Base-by-base conservation (phyloP, 2,329 filamentous ascomycete genomes). In the Xylariaceae sp. region DNA sequence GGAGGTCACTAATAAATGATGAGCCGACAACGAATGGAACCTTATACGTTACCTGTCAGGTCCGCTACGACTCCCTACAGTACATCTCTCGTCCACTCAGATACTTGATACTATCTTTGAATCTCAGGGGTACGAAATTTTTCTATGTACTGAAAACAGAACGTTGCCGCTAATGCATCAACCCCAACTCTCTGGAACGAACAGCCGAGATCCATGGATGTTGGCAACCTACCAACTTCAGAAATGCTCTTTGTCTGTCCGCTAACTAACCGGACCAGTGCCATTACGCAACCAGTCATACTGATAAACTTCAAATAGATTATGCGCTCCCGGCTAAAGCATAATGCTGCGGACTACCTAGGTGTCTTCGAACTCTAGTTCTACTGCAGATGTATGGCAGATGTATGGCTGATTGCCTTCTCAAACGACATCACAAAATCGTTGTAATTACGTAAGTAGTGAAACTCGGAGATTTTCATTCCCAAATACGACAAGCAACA, bases 1-100 rank as follows among this genome's bases (percentile, higher is more conserved):
- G 49, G 20, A 57, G 52, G 45, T 52, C 50, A n/a, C n/a, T n/a
- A 52, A 52, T 23, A 56, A 37, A 56, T 20, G 47, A 21, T 21
- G 41, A 44, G 20, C 20, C 41, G 40, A 45, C 44, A 62, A 42
- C 60, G 52, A 62, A 60, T 62, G 20, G 57, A 60, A 56, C n/a
- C n/a, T n/a, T 52, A 50, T 42, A 46, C 44, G 43, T 52, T 50
- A 50, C 48, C 57, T 46, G 52, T 45, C 42, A 45, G 32, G 37
- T 62, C 50, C 51, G 60, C 54, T 52, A 60, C 57, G 44, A n/a
- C n/a, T n/a, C n/a, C n/a, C n/a, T n/a, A n/a, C 10, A 50, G 58
- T 48, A 52, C 52, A 37, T 53, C 60, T 62, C 57, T 48, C 51
- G 44, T 51, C 51, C 57, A 57, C 51, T 56, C 57, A 62, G 60